phyloP scores from a whole-genome alignment of 2,329 filamentous ascomycete species.

The Dendryphion nanum region DNA sequence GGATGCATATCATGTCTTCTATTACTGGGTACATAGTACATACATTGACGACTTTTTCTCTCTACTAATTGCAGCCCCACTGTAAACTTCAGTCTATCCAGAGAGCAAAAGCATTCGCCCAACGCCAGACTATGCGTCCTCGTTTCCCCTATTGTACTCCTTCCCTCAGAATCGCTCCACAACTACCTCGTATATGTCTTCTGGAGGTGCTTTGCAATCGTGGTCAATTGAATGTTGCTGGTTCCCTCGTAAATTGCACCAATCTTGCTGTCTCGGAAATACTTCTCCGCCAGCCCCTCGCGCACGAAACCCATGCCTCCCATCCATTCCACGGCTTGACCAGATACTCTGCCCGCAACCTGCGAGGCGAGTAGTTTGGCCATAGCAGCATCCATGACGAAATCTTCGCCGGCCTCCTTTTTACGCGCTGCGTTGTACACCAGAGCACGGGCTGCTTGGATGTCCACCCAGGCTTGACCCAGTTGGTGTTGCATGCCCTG shows the following conservation, averaged over 20 bases:
- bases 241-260: conserved; percentile 96
- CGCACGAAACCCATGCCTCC: conserved; percentile 98
- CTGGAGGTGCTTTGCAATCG: conserved; percentile 69
- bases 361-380: conserved; percentile 94
- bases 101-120: too few relatives aligned
- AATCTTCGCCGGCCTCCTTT: conserved; percentile 96
- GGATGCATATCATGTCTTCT: too few relatives aligned
- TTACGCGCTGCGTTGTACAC: conserved; percentile 96
- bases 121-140: too few relatives aligned
- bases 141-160: too few relatives aligned
- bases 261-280: conserved; percentile 96
- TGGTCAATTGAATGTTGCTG: conserved; percentile 70
- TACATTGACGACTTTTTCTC: too few relatives aligned
- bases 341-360: conserved; percentile 82
- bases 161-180: too few relatives aligned
- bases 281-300: conserved; percentile 97
- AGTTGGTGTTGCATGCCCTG: conserved; percentile 99
- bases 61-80: too few relatives aligned
- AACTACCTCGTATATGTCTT: conserved; percentile 62
- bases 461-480: conserved; percentile 92
- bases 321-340: conserved; percentile 96
- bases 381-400: conserved; percentile 96
- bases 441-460: conserved; percentile 82
- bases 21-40: too few relatives aligned
- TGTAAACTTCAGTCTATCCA: too few relatives aligned